phyloP scores from a whole-genome alignment of 75 land plant species.

The Cryptomeria japonica region DNA sequence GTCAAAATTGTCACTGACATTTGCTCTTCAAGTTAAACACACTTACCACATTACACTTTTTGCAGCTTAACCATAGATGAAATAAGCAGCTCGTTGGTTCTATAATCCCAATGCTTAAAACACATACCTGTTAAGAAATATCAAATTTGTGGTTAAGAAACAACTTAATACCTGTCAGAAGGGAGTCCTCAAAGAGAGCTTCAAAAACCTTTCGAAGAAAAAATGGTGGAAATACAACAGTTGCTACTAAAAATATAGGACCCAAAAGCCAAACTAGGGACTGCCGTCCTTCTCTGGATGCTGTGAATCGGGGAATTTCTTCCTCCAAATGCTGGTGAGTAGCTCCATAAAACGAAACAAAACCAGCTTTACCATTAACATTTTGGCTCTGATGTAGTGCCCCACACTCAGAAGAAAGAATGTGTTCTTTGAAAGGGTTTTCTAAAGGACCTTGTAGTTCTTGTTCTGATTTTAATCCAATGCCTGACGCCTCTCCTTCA shows the following conservation, averaged over 20 bases:
- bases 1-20: not conserved
- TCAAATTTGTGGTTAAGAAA: not conserved
- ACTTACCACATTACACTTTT: not conserved
- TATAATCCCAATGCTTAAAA: not conserved
- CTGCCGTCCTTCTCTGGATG: conserved; percentile 32
- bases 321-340: conserved; percentile 40
- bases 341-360: conserved; percentile 44
- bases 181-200: conserved; percentile 42
- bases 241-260: conserved; percentile 64
- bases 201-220: conserved; percentile 53
- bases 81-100: not conserved
- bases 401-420: not conserved
- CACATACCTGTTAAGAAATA: not conserved
- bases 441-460: conserved; percentile 1
- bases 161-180: conserved; percentile 57
- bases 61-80: not conserved
- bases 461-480: not conserved
- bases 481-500: not conserved
- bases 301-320: conserved; percentile 27
- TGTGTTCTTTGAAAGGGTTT: not conserved
- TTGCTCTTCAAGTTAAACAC: not conserved
- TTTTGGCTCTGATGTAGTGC: not conserved
- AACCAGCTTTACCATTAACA: conserved; percentile 41
- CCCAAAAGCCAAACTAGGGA: conserved; percentile 73
- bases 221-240: conserved; percentile 74